Conservation (phyloP, 305 asterid species). For the Fraxinus sp. region DNA sequence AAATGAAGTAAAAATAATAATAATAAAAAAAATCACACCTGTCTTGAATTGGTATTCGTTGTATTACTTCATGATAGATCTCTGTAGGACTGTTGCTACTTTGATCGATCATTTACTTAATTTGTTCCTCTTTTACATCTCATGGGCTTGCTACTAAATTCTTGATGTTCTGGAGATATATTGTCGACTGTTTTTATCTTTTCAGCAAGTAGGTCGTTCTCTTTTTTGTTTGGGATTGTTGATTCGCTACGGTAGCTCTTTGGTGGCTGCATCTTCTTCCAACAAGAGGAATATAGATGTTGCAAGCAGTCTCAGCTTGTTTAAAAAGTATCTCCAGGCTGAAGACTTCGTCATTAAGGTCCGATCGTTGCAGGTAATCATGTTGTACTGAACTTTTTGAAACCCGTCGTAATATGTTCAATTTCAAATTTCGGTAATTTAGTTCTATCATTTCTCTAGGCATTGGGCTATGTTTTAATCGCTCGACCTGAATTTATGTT, state of each 20-base stretch:
- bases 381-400: background rate
- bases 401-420: background rate
- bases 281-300: slow-evolving; percentile 58
- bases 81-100: background rate
- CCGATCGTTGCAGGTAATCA: slow-evolving; percentile 81
- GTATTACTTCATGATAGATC: background rate
- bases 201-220: slow-evolving; percentile 95
- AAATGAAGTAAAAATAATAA: background rate
- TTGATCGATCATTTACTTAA: background rate
- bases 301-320: slow-evolving; percentile 60
- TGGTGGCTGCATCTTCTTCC: slow-evolving; percentile 55
- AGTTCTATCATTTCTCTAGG: slow-evolving; percentile 56
- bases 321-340: slow-evolving; percentile 86
- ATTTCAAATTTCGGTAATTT: slow-evolving; percentile 19
- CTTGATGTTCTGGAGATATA: slow-evolving; percentile 8
- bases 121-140: slow-evolving; percentile 8
- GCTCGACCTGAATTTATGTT: slow-evolving; percentile 93
- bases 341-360: slow-evolving; percentile 83
- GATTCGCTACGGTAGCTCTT: slow-evolving; percentile 84
- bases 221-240: slow-evolving; percentile 98
- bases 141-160: slow-evolving; percentile 8
- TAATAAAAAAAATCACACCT: background rate
- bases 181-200: slow-evolving; percentile 20
- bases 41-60: background rate
- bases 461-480: slow-evolving; percentile 84